These are phyloP conservation scores for Diplodia intermedia DNA, from an alignment of 2,329 filamentous ascomycete genomes.

Conservation along the genomic window DNA sequence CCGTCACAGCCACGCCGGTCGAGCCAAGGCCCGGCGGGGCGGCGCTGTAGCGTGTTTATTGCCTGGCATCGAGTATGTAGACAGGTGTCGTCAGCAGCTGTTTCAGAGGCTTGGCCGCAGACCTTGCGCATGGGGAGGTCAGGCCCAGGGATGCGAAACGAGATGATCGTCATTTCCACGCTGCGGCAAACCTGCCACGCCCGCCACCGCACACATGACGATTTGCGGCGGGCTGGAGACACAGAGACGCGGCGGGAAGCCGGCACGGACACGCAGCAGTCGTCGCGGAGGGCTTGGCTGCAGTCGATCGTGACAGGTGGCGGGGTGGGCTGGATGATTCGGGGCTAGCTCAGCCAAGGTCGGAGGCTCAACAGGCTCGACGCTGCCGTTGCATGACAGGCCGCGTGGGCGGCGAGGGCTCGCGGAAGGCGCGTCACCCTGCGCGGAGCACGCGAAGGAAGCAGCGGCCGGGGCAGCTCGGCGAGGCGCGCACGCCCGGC, in stretches of 20 bases:
- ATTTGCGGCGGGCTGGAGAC: conserved; percentile 5
- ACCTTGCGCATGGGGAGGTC: conserved; percentile 11
- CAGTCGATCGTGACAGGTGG: conserved; percentile 22
- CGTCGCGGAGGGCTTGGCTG: conserved; percentile 3
- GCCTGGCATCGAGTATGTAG: conserved; percentile 1
- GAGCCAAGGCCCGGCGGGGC: neutral
- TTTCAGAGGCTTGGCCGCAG: conserved; percentile 23
- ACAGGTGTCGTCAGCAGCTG: conserved; percentile 30
- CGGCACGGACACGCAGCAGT: neutral
- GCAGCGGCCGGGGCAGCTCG: neutral
- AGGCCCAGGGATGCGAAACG: conserved; percentile 25
- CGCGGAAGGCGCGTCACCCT: conserved; percentile 11
- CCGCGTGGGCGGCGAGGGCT: conserved; percentile 12
- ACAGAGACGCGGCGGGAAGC: neutral
- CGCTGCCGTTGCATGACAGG: conserved; percentile 24
- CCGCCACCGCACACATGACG: conserved; percentile 1
- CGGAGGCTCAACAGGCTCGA: conserved; percentile 26
- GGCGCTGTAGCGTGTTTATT: conserved; percentile 22
- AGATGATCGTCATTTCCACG: conserved; percentile 28
- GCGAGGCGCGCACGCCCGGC: neutral
- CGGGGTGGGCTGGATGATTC: conserved; percentile 12
- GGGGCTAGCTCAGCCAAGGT: conserved; percentile 23
- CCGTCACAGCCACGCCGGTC: conserved; percentile 11
- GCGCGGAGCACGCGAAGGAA: neutral
- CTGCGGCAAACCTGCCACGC: conserved; percentile 23